Evolutionary conservation across 139 green algal genomes (phyloP), one percentile per base, ranked within the genome.

Genomic region (Coelastrella sp.): DNA sequence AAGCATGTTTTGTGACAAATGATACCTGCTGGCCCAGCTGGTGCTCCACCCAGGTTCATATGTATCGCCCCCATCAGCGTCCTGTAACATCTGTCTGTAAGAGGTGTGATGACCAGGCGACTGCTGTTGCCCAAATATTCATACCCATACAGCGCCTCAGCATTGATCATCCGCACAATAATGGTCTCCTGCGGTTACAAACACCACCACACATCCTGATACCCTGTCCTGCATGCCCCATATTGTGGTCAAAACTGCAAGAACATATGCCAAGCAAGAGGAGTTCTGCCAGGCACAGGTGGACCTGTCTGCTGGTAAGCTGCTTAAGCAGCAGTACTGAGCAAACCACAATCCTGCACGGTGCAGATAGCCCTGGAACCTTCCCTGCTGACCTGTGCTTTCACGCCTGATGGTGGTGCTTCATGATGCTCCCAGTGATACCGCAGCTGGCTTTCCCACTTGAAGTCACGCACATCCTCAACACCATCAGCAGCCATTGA

Each of bases 401-500:
- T 78, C 22, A 87, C 89, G 76, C 94, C 95, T 59, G 92, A 95
- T 57, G 95, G 95, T n/a, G 95, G 95, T 24, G 78, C 84, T 66
- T 96, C 95, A 66, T 97, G 91, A 87, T 95, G 93, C 93, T 97
- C 96, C 94, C 95, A 96, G 88, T 95, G 95, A 92, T 97, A 97
- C 12, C 86, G 73, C 74, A 95, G 87, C 88, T 94, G 90, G 60
- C 79, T 87, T 49, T 93, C 91, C 94, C 95, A 97, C 90, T 97
- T 96, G 89, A 97, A 97, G 93, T 97, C 95, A 9, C 91, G 91
- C 58, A 95, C 80, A 59, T 94, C 91, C 49, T 94, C 90, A 25
- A 98, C 96, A 15, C 94, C 93, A 10, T 95, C 91, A 66, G 90
- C 90, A 25, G 92, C 93, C 95, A 98, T 97, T 74, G 87, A 49